Base-by-base conservation (phyloP, 2,329 filamentous ascomycete genomes). In the Colletotrichum sojae region DNA sequence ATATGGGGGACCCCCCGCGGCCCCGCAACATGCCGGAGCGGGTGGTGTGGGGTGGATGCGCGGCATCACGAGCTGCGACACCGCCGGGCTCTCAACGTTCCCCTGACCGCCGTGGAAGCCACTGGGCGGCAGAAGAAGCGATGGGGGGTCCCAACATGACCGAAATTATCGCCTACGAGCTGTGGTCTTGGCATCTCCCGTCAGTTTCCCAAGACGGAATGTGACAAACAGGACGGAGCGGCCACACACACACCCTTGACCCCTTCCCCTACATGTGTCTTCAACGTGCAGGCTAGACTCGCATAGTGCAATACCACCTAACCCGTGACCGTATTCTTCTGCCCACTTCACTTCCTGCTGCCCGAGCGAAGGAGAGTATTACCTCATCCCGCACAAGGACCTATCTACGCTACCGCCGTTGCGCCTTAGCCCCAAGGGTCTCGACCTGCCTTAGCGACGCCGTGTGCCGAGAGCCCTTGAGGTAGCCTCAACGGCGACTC, bases 41-140 rank as follows among this genome's bases (percentile, higher is more conserved):
- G 60, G 31, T 12, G 31, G 9, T 12, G 31, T 36, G 6, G 31
- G 31, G 31, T 36, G 9, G 10, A 10, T 9, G 40, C 53, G 15
- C 65, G 65, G 65, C 65, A 68, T 68, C 65, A 31, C 48, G 60
- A 58, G 53, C 16, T 22, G 39, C 20, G 45, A 4, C 39, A 10
- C 31, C 8, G 20, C 45, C 61, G 65, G 61, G 43, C 61, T 60
- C 54, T 68, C 61, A 55, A 36, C 31, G 31, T 36, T 36, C 10
- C 49, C 10, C 31, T 48, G 13, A 9, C 16, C 20, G 20, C 22
- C 46, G 31, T 22, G 39, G 10, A 36, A 54, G 16, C 16, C 3
- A 22, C 36, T 62, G 36, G 59, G 4, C 16, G 16, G 36, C 2
- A 2, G 10, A 2, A 2, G 10, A 25, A 12, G 16, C 45, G 15